Conservation (phyloP, 2,329 filamentous ascomycete species). For the Stemphylium vesicarium region DNA sequence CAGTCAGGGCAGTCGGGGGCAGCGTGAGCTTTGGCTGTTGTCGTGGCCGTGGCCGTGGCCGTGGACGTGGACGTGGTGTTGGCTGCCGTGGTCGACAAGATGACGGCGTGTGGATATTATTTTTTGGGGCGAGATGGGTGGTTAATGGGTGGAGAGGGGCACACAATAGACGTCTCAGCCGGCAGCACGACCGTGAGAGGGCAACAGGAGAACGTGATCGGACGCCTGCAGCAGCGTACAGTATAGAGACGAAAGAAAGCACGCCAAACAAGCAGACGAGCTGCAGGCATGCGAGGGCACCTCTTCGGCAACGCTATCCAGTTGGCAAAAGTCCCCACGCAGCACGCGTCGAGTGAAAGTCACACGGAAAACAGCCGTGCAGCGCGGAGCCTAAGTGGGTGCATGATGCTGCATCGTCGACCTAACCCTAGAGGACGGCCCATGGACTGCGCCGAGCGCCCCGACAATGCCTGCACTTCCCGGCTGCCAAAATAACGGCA, state of each 20-base stretch:
- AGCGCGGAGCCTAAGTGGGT: constrained; percentile 9
- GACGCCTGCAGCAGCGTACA: neutral
- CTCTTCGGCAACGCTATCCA: constrained; percentile 13
- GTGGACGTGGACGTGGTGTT: neutral
- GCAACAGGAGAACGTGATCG: neutral
- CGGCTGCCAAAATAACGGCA: constrained; percentile 4
- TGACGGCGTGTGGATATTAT: neutral
- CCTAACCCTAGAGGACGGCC: neutral
- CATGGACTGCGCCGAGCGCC: constrained; percentile 12
- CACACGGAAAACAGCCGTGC: constrained; percentile 20
- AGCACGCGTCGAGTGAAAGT: constrained; percentile 18
- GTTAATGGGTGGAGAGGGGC: constrained; percentile 18
- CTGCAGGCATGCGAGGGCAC: constrained; percentile 9
- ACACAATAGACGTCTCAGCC: constrained; percentile 14
- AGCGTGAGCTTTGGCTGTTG: neutral
- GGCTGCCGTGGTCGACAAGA: constrained; percentile 7
- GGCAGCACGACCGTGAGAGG: constrained; percentile 10
- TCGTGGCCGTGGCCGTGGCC: constrained; percentile 1
- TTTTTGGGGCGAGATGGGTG: constrained; percentile 20
- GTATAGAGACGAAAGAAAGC: neutral
- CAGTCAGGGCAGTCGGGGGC: neutral
- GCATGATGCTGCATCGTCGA: constrained; percentile 6
- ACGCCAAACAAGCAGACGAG: neutral
- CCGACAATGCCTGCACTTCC: constrained; percentile 9
- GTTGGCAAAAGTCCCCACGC: constrained; percentile 21